phyloP scores from a whole-genome alignment of 1,139 yeast genomes.

The Nakaseomyces nivariensis region DNA sequence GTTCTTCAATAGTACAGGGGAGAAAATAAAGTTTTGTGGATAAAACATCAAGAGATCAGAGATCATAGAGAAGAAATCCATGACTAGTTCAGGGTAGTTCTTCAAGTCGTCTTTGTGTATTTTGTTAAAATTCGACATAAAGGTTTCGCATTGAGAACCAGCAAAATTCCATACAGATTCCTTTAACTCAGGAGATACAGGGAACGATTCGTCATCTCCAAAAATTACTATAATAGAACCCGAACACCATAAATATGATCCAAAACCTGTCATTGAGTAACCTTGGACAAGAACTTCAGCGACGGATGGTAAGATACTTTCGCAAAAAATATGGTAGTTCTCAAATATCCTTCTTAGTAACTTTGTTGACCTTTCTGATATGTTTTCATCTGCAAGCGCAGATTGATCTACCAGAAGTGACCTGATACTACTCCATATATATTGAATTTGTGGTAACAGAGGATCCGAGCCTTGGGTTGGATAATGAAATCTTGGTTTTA shows the following conservation, averaged over 20 bases:
- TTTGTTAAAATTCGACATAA: slow-evolving; percentile 31
- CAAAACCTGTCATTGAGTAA: slow-evolving; percentile 57
- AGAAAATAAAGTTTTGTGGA: slow-evolving; percentile 54
- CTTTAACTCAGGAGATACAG: slow-evolving; percentile 27
- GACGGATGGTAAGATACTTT: slow-evolving; percentile 52
- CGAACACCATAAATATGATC: slow-evolving; percentile 86
- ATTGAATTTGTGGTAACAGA: slow-evolving; percentile 20
- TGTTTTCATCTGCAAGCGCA: slow-evolving; percentile 17
- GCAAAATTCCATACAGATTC: slow-evolving; percentile 44
- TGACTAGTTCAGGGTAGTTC: slow-evolving; percentile 59
- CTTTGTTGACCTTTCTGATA: slow-evolving; percentile 62
- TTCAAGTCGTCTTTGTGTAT: slow-evolving; percentile 31
- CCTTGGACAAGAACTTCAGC: slow-evolving; percentile 58
- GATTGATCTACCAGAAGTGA: slow-evolving; percentile 18
- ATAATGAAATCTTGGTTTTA: slow-evolving; percentile 36
- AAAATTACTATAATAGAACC: slow-evolving; percentile 74
- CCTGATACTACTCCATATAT: slow-evolving; percentile 20
- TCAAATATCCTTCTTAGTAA: slow-evolving; percentile 58
- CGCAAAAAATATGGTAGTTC: slow-evolving; percentile 41
- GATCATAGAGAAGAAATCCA: slow-evolving; percentile 82
- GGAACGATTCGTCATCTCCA: slow-evolving; percentile 45
- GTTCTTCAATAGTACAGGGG: slow-evolving; percentile 47
- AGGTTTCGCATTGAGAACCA: slow-evolving; percentile 36
- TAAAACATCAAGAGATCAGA: slow-evolving; percentile 70
- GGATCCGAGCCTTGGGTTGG: slow-evolving; percentile 27